Conservation (phyloP, 1,284 basidiomycete species). For the Ganoderma multipileum region DNA sequence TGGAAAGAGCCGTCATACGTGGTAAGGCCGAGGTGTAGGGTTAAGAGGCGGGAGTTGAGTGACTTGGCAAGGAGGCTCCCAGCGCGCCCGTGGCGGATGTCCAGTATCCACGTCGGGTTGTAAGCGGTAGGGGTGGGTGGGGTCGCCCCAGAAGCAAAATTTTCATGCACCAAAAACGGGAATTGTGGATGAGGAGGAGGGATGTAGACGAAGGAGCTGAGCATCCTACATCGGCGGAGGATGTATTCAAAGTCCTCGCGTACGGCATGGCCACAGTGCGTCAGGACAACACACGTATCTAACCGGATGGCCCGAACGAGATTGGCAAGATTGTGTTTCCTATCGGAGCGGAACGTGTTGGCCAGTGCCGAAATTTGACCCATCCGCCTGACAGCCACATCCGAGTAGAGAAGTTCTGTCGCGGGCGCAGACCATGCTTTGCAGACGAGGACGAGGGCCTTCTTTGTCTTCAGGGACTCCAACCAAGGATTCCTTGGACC, state of each 20-base stretch:
- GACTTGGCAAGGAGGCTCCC: background rate
- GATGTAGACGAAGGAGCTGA: background rate
- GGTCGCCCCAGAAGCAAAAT: background rate
- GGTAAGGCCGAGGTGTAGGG: background rate
- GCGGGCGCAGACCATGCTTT: constrained; percentile 9
- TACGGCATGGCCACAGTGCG: background rate
- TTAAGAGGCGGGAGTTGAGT: background rate
- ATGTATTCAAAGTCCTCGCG: background rate
- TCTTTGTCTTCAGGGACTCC: constrained; percentile 1
- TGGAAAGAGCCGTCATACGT: background rate
- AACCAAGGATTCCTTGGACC: constrained; percentile 6
- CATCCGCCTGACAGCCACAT: constrained; percentile 12
- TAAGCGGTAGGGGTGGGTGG: background rate
- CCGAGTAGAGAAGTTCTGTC: constrained; percentile 11
- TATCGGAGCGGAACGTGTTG: background rate
- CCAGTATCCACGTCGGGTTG: background rate
- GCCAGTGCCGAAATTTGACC: constrained; percentile 11
- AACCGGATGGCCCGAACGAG: background rate
- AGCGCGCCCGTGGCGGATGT: background rate
- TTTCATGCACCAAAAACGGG: background rate
- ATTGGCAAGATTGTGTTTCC: background rate
- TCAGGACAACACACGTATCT: background rate
- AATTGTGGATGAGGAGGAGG: background rate
- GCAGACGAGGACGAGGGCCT: constrained; percentile 15
- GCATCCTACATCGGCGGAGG: background rate